A percentile compares a stretch with the other conserved stretches of the same genome.
These are phyloP conservation scores for Pseudozyma pruni DNA, from an alignment of 1,284 basidiomycete genomes.

Conservation along the genomic window DNA sequence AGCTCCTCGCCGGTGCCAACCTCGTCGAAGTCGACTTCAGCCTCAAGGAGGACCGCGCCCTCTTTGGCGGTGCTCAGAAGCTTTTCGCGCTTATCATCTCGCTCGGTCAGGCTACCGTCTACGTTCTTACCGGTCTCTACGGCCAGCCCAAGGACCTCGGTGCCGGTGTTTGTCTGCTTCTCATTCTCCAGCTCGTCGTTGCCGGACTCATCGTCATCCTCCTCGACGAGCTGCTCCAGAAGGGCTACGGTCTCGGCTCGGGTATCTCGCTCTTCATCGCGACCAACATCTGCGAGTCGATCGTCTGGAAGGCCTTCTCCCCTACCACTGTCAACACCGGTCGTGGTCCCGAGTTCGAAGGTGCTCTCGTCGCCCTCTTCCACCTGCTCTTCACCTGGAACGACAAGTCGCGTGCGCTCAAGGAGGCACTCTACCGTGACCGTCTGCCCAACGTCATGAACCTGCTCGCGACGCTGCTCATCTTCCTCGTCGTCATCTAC, in stretches of 20 bases:
- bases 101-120: slow-evolving; percentile 95
- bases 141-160: slow-evolving; percentile 93
- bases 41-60: slow-evolving; percentile 93
- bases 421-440: slow-evolving; percentile 98
- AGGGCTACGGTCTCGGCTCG: slow-evolving; percentile 97
- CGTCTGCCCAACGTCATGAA: slow-evolving; percentile 98
- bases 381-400: slow-evolving; percentile 98
- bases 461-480: slow-evolving; percentile 87
- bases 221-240: slow-evolving; percentile 97
- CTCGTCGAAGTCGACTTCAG: slow-evolving; percentile 97
- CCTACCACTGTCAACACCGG: slow-evolving; percentile 98
- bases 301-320: slow-evolving; percentile 99
- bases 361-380: slow-evolving; percentile 94
- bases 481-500: slow-evolving; percentile 96
- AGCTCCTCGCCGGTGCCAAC: slow-evolving; percentile 95
- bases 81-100: slow-evolving; percentile 96
- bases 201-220: slow-evolving; percentile 96
- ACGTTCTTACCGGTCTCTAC: slow-evolving; percentile 96
- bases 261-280: slow-evolving; percentile 99
- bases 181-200: slow-evolving; percentile 93
- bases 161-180: slow-evolving; percentile 91
- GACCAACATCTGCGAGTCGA: slow-evolving; percentile 99
- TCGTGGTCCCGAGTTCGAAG: slow-evolving; percentile 97
- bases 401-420: slow-evolving; percentile 94
- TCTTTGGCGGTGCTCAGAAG: slow-evolving; percentile 97